phyloP scores from a whole-genome alignment of 768 basidiomycete genomes.

The Leccinum variicolor region DNA sequence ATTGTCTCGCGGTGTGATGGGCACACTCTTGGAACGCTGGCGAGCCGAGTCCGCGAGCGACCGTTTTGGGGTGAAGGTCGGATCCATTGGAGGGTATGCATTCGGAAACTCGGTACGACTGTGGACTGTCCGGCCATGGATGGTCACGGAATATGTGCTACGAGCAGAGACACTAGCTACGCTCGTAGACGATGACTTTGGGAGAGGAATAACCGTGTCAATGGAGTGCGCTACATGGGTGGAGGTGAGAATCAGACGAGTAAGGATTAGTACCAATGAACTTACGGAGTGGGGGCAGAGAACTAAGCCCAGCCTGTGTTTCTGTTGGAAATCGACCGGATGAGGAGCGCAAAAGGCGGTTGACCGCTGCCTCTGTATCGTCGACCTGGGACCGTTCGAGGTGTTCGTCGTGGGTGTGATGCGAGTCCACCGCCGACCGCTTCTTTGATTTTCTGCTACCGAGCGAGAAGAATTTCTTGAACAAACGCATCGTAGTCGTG shows the following conservation, averaged over 20 bases:
- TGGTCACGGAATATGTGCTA: constrained; percentile 70
- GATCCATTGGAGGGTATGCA: constrained; percentile 46
- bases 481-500: constrained; percentile 54
- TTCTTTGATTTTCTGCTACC: constrained; percentile 62
- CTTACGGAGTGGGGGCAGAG: constrained; percentile 71
- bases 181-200: constrained; percentile 50
- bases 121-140: constrained; percentile 59
- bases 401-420: constrained; percentile 15
- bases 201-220: constrained; percentile 49
- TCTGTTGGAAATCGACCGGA: constrained; percentile 63
- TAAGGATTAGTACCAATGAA: constrained; percentile 4
- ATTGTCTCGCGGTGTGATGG: constrained; percentile 42
- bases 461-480: constrained; percentile 69
- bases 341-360: constrained; percentile 63
- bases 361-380: constrained; percentile 43
- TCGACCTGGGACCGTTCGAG: constrained; percentile 31
- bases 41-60: constrained; percentile 28
- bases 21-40: constrained; percentile 32
- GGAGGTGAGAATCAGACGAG: not conserved
- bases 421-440: constrained; percentile 26
- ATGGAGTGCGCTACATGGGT: constrained; percentile 58
- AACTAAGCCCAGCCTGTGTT: constrained; percentile 51
- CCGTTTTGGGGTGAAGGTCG: constrained; percentile 22
- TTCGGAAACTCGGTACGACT: constrained; percentile 64
- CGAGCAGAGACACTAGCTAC: constrained; percentile 50